phyloP scores from a whole-genome alignment of 306 rosid genomes.

The Prunus mume region DNA sequence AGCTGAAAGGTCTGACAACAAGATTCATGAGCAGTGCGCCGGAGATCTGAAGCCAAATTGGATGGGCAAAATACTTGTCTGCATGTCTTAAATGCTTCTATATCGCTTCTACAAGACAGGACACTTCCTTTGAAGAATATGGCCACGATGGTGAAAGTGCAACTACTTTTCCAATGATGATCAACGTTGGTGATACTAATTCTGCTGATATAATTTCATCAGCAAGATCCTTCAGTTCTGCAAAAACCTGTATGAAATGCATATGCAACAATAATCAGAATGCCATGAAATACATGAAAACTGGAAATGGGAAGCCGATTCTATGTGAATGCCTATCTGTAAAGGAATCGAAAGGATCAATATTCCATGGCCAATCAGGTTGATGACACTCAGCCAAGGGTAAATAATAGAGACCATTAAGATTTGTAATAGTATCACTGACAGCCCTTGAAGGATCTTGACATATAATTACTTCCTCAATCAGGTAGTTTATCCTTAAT shows the following conservation, averaged over 20 bases:
- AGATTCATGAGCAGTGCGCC: neutral
- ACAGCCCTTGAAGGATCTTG: neutral
- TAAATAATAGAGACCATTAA: neutral
- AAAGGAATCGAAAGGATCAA: neutral
- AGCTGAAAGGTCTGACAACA: neutral
- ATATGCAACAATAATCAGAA: constrained; percentile 19
- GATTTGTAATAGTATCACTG: neutral
- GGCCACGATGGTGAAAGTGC: constrained; percentile 85
- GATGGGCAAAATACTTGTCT: neutral
- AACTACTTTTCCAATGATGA: constrained; percentile 87
- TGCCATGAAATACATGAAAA: constrained; percentile 3
- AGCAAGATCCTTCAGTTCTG: constrained; percentile 73
- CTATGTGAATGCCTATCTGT: neutral
- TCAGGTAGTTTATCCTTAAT: neutral
- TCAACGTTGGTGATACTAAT: constrained; percentile 78
- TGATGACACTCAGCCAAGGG: neutral
- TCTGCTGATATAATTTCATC: constrained; percentile 50
- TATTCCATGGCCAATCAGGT: neutral
- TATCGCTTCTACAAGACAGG: constrained; percentile 46
- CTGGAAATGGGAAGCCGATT: neutral
- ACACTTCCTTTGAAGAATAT: constrained; percentile 41
- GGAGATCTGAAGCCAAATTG: neutral
- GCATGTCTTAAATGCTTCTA: neutral
- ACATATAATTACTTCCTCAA: neutral
- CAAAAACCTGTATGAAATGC: constrained; percentile 67